Evolutionary conservation across 148 eudicot genomes (phyloP).

Genomic region (Camellia sinensis): DNA sequence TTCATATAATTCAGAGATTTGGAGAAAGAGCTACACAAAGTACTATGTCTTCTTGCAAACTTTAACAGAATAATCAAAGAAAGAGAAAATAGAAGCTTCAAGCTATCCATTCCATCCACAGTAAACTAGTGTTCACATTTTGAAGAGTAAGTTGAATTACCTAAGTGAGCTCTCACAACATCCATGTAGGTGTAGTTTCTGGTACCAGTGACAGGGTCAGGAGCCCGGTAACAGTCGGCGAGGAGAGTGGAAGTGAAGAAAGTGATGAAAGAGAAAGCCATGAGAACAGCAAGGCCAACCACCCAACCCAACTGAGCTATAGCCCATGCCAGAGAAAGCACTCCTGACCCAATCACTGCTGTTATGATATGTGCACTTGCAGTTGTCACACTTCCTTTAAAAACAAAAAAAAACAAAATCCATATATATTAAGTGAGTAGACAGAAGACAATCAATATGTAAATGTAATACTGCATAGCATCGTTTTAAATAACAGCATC

Average conservation of each 20-base stretch:
- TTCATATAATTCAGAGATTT: too few relatives aligned
- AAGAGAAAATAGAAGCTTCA: not conserved
- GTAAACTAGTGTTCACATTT: too few relatives aligned
- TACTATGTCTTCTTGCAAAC: not conserved
- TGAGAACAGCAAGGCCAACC: constrained; percentile 64
- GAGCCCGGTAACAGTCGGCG: constrained; percentile 74
- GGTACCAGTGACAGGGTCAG: constrained; percentile 59
- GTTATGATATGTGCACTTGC: constrained; percentile 95
- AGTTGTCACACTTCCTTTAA: constrained; percentile 58
- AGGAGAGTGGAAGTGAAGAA: constrained; percentile 78
- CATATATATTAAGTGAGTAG: too few relatives aligned
- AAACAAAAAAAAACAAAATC: too few relatives aligned
- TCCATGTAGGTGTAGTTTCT: constrained; percentile 91
- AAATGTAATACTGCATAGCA: too few relatives aligned
- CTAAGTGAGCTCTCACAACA: constrained; percentile 78
- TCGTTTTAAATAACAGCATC: too few relatives aligned
- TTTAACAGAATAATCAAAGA: not conserved
- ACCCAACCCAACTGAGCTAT: constrained; percentile 93
- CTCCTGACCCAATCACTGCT: constrained; percentile 96
- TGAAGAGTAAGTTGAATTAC: constrained; percentile 23
- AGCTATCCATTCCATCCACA: too few relatives aligned
- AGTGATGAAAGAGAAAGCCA: constrained; percentile 69
- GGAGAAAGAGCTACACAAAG: too few relatives aligned
- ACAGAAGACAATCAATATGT: too few relatives aligned
- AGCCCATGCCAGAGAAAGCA: constrained; percentile 86